These are phyloP conservation scores for Clitoria ternatea DNA, from an alignment of 306 rosid genomes.

Conservation along the genomic window DNA sequence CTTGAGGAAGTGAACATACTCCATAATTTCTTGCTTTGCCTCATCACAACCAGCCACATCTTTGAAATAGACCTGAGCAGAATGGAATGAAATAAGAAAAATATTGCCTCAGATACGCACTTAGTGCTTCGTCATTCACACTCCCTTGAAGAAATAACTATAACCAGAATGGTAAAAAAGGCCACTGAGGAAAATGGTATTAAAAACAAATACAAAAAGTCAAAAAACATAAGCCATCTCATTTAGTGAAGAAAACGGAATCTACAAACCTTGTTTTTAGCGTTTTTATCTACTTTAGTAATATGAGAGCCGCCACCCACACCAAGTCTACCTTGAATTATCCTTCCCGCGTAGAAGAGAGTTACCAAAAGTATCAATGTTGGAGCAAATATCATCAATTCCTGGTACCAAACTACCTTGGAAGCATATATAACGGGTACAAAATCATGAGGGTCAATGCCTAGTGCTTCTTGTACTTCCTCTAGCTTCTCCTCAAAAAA, in stretches of 20 bases:
- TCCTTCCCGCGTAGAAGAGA: constrained; percentile 61
- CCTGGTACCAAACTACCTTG: constrained; percentile 73
- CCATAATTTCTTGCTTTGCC: constrained; percentile 96
- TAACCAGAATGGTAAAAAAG: neutral
- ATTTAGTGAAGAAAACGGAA: neutral
- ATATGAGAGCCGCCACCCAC: constrained; percentile 79
- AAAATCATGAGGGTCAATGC: constrained; percentile 76
- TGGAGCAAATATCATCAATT: constrained; percentile 71
- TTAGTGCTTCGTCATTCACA: neutral
- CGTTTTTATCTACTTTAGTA: constrained; percentile 79
- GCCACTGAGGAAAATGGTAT: neutral
- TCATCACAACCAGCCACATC: constrained; percentile 99
- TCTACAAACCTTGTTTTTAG: constrained; percentile 72
- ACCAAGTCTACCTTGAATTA: constrained; percentile 83
- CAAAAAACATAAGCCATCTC: neutral
- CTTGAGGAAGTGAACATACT: constrained; percentile 94
- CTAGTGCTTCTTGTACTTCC: constrained; percentile 88
- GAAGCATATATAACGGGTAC: constrained; percentile 85
- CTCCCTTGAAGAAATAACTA: constrained; percentile 7
- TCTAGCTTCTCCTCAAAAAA: constrained; percentile 95
- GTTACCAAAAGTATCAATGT: constrained; percentile 67
- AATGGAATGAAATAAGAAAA: neutral
- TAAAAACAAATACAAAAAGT: constrained; percentile 4
- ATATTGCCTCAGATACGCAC: neutral
- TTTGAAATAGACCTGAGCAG: constrained; percentile 65